A percentile compares a stretch with the other conserved stretches of the same genome.
Evolutionary conservation across 495 filamentous ascomycete species (phyloP).

Genomic region (Penicillium flavigenum): DNA sequence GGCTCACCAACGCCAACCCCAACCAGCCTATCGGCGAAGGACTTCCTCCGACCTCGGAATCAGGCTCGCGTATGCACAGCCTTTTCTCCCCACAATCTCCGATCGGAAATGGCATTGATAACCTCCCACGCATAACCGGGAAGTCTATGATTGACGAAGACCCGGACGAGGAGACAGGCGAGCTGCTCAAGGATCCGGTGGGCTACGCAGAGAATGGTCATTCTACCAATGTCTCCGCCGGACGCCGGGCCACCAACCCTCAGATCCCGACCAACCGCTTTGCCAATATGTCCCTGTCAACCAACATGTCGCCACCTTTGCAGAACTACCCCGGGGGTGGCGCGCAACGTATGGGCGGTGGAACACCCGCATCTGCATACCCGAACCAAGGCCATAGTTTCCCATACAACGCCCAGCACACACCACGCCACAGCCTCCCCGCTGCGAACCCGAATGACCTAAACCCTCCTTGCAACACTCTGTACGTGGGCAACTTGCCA

Average conservation of each 20-base stretch:
- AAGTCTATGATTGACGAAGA: slow-evolving; percentile 87
- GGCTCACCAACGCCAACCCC: slow-evolving; percentile 62
- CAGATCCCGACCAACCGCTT: slow-evolving; percentile 72
- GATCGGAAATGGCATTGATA: slow-evolving; percentile 70
- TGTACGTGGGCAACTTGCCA: slow-evolving; percentile 95
- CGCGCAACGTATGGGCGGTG: slow-evolving; percentile 43
- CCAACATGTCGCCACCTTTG: slow-evolving; percentile 56
- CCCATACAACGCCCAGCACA: slow-evolving; percentile 58
- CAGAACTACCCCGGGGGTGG: slow-evolving; percentile 45
- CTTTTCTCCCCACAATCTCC: slow-evolving; percentile 84
- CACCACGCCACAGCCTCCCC: slow-evolving; percentile 70
- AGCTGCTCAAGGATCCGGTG: slow-evolving; percentile 79
- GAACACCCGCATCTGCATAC: slow-evolving; percentile 58
- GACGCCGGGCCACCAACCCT: slow-evolving; percentile 71
- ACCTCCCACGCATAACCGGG: slow-evolving; percentile 68
- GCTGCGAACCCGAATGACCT: slow-evolving; percentile 94
- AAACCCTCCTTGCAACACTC: slow-evolving; percentile 96
- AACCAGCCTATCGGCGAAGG: slow-evolving; percentile 51
- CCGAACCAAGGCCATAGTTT: slow-evolving; percentile 56
- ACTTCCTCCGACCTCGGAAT: slow-evolving; percentile 61
- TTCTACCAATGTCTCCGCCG: slow-evolving; percentile 39
- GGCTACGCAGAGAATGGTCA: slow-evolving; percentile 80
- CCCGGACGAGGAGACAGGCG: slow-evolving; percentile 79
- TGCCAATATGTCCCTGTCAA: slow-evolving; percentile 68
- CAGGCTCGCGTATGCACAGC: slow-evolving; percentile 63